Evolutionary conservation across 2,329 filamentous ascomycete species (phyloP), one percentile per base, ranked within the genome.

Genomic region (Lachnellula occidentalis): DNA sequence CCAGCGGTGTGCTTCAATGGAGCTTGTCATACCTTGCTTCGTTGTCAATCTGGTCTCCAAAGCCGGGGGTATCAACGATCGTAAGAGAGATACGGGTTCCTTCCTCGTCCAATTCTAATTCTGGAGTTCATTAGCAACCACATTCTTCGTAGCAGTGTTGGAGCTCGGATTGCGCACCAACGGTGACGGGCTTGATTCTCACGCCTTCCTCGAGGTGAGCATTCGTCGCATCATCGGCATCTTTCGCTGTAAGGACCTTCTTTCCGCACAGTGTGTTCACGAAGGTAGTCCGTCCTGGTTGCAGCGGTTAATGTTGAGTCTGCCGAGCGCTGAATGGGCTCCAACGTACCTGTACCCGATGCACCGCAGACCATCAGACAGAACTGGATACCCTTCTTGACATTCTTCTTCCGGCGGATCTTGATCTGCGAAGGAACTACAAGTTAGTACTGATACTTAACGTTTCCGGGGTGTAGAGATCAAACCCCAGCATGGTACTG

Each of bases 341-440:
- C 50, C 48, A 57, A 77, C 82, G 70, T 85, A 96, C 91, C 94
- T 76, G 94, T 97, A 75, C 94, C 94, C 67, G 92, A 97, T 72
- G 94, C 94, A 79, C 94, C 94, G 73, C 94, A 97, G 70, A 99
- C 94, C 94, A 99, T 99, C 83, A 99, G 78, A 76, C 92, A 97
- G 81, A 99, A 99, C 82, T 99, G 94, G 72, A 99, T 97, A 72
- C 94, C 94, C 64, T 70, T 70, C 62, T 70, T 70, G 79, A 99
- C 92, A 83, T 99, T 97, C 89, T 99, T 99, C 92, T 99, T 99
- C 77, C 90, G 88, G 78, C 94, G 92, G 74, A 96, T 92, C 88
- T 96, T 94, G 76, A 95, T 90, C 85, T 90, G 74, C 59, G 67
- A 61, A 65, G 64, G 45, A 55, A 36, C 45, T 56, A 54, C n/a